Percentiles rank a stretch among this genome's conserved stretches.
Conservation (phyloP, 225 moss, liverwort and hornwort genomes). For the Lunularia cruciata region DNA sequence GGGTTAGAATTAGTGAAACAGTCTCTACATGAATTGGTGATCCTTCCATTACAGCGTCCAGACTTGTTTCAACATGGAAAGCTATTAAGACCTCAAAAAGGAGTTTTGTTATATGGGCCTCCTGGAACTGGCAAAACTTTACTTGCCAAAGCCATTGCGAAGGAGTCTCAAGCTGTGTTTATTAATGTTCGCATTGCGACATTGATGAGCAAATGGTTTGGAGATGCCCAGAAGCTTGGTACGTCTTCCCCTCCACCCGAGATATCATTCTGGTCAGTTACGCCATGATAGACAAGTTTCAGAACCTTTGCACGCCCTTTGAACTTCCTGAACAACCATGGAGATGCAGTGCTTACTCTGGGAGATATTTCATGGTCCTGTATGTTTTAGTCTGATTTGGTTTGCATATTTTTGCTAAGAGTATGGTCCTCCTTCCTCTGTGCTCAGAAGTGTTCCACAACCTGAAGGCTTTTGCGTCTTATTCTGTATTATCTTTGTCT, state of each 20-base stretch:
- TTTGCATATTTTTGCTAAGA: too few species aligned
- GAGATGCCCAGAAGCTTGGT: constrained; percentile 94
- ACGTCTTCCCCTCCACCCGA: constrained; percentile 2
- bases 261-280: background rate
- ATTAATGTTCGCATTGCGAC: constrained; percentile 84
- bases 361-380: too few species aligned
- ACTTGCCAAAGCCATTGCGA: constrained; percentile 87
- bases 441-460: too few species aligned
- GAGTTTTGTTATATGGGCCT: constrained; percentile 81
- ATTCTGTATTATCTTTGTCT: too few species aligned
- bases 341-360: too few species aligned
- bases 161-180: constrained; percentile 88
- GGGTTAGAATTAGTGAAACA: constrained; percentile 81
- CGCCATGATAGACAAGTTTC: background rate
- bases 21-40: constrained; percentile 82
- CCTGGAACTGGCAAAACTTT: constrained; percentile 93
- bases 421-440: too few species aligned
- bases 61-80: constrained; percentile 79
- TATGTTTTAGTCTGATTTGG: too few species aligned
- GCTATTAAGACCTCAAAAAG: constrained; percentile 86
- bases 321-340: too few species aligned
- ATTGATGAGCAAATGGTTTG: constrained; percentile 99
- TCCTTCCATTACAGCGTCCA: constrained; percentile 85
- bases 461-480: too few species aligned
- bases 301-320: too few species aligned